These are phyloP conservation scores for Pseudisothecium myosuroides DNA, from an alignment of 225 moss, liverwort and hornwort genomes.

Conservation along the genomic window DNA sequence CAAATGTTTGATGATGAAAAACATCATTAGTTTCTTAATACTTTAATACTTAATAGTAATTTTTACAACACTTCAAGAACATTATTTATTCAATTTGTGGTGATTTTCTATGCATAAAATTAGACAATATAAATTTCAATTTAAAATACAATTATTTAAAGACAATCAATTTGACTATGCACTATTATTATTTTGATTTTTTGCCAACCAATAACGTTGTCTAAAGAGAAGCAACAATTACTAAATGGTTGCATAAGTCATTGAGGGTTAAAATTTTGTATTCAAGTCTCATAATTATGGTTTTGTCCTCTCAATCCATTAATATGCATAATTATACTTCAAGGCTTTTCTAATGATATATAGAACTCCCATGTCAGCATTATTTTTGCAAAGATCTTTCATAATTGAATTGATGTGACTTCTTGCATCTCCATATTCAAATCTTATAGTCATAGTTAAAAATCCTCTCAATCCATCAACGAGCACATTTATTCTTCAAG, in stretches of 20 bases:
- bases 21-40: background rate
- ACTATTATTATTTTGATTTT: background rate
- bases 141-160: background rate
- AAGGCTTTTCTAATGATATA: background rate
- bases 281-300: background rate
- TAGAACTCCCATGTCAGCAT: rapidly evolving
- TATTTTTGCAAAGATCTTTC: background rate
- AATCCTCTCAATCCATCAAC: background rate
- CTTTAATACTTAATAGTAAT: no score
- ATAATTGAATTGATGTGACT: no score
- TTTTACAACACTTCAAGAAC: background rate
- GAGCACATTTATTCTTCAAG: rapidly evolving
- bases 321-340: background rate
- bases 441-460: no score
- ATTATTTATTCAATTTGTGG: background rate
- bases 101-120: rapidly evolving
- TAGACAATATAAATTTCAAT: background rate
- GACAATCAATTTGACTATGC: background rate
- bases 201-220: background rate
- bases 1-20: no score
- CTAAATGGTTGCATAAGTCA: background rate
- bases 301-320: background rate
- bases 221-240: background rate
- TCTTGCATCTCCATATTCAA: rapidly evolving
- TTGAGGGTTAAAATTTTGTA: no score